These are phyloP conservation scores for Aspergillus brunneoviolaceus DNA, from an alignment of 2,329 filamentous ascomycete species.

Conservation along the genomic window DNA sequence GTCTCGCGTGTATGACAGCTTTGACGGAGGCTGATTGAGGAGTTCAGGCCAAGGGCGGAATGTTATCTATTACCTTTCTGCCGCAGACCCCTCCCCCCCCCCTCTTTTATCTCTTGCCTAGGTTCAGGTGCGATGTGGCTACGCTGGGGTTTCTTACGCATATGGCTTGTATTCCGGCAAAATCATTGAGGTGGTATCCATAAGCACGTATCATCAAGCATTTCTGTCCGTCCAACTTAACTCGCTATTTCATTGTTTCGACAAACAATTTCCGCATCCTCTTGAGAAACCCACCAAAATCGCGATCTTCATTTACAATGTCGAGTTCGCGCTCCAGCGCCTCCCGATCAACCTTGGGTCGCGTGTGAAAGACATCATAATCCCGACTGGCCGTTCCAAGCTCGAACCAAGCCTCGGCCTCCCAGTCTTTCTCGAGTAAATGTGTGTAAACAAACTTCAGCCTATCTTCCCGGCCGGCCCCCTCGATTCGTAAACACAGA, in stretches of 20 bases:
- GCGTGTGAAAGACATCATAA: conserved; percentile 78
- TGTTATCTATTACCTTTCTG: neutral
- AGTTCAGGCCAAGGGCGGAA: neutral
- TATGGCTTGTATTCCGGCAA: neutral
- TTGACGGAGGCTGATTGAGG: neutral
- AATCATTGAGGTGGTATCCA: neutral
- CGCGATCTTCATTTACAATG: conserved; percentile 59
- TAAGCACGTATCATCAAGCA: conserved; percentile 9
- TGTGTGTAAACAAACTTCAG: conserved; percentile 89
- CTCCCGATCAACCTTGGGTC: conserved; percentile 63
- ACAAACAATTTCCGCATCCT: conserved; percentile 62
- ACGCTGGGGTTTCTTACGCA: neutral
- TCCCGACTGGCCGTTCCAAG: conserved; percentile 76
- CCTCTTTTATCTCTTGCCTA: neutral
- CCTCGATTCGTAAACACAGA: conserved; percentile 84
- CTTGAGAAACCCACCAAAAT: conserved; percentile 61
- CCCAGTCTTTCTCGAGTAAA: conserved; percentile 82
- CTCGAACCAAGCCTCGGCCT: conserved; percentile 91
- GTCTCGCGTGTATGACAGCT: neutral
- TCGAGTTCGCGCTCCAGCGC: conserved; percentile 57
- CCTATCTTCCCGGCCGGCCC: conserved; percentile 77
- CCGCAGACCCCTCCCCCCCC: neutral
- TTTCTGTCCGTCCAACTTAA: neutral
- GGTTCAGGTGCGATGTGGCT: neutral
- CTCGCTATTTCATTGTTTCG: conserved; percentile 51